A percentile compares a stretch with the other conserved stretches of the same genome.
Evolutionary conservation across 2,329 filamentous ascomycete species (phyloP).

Genomic region (Rutstroemia sp.): DNA sequence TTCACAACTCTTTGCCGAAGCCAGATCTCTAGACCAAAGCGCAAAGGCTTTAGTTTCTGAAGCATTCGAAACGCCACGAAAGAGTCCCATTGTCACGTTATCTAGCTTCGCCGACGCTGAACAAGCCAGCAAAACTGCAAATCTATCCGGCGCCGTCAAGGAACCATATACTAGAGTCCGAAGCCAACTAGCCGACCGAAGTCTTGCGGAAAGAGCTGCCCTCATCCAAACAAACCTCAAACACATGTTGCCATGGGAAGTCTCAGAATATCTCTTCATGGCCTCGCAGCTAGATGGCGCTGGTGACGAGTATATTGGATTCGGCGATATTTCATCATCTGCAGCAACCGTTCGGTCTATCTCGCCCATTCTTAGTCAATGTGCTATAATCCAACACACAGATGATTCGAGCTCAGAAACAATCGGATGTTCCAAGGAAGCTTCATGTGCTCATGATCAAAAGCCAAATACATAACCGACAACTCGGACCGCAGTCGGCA

Average conservation of each 20-base stretch:
- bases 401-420: neutral
- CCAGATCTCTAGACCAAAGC: neutral
- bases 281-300: neutral
- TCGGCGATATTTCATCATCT: neutral
- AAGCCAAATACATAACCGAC: neutral
- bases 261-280: constrained; percentile 3
- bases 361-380: neutral
- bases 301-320: neutral
- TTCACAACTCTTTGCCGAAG: neutral
- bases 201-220: neutral
- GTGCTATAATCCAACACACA: neutral
- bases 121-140: neutral
- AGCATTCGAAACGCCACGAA: neutral
- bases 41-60: neutral
- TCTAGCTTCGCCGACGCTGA: neutral
- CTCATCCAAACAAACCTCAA: neutral
- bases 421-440: neutral
- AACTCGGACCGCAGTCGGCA: too few species aligned
- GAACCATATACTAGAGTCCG: neutral
- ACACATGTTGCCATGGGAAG: constrained; percentile 4
- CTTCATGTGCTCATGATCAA: neutral
- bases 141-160: neutral
- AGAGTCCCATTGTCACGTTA: neutral
- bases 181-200: neutral
- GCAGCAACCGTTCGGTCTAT: neutral